phyloP scores from a whole-genome alignment of 2,329 filamentous ascomycete species.

The Polychaeton citri region DNA sequence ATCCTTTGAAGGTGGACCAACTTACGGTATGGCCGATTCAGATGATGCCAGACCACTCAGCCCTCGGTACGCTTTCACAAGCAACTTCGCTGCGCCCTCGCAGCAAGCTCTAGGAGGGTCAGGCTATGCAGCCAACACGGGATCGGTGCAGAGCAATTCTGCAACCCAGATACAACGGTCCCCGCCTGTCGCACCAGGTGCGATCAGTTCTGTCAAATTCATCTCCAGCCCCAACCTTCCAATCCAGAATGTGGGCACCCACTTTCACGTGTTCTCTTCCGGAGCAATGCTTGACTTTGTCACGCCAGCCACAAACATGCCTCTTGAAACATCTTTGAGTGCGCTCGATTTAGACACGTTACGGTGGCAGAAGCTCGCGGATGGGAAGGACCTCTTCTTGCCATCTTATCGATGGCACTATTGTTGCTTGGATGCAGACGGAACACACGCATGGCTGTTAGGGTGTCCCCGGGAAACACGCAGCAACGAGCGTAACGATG shows the following conservation, averaged over 20 bases:
- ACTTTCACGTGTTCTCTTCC: conserved; percentile 91
- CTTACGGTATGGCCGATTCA: conserved; percentile 16
- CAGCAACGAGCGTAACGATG: conserved; percentile 53
- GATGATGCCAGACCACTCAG: conserved; percentile 20
- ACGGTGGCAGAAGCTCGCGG: conserved; percentile 88
- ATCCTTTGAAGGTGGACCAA: conserved; percentile 45
- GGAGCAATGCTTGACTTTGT: conserved; percentile 88
- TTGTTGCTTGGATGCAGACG: conserved; percentile 87
- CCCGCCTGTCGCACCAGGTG: conserved; percentile 56
- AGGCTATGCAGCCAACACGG: conserved; percentile 61
- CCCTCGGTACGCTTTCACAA: conserved; percentile 12
- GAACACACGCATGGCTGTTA: conserved; percentile 93
- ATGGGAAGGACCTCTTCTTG: conserved; percentile 87
- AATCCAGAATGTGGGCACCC: conserved; percentile 76
- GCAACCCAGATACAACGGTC: conserved; percentile 30
- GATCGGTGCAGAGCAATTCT: conserved; percentile 43
- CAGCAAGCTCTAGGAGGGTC: conserved; percentile 25
- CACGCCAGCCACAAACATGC: conserved; percentile 77
- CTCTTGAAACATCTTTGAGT: conserved; percentile 79
- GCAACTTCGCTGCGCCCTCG: conserved; percentile 9
- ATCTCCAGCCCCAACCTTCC: conserved; percentile 76
- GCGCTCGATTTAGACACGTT: conserved; percentile 75
- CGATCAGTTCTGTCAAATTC: conserved; percentile 83
- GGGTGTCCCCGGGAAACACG: conserved; percentile 71
- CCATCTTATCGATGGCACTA: conserved; percentile 95